Conservation (phyloP, 1,284 basidiomycete genomes). For the Heterobasidion parviporum region DNA sequence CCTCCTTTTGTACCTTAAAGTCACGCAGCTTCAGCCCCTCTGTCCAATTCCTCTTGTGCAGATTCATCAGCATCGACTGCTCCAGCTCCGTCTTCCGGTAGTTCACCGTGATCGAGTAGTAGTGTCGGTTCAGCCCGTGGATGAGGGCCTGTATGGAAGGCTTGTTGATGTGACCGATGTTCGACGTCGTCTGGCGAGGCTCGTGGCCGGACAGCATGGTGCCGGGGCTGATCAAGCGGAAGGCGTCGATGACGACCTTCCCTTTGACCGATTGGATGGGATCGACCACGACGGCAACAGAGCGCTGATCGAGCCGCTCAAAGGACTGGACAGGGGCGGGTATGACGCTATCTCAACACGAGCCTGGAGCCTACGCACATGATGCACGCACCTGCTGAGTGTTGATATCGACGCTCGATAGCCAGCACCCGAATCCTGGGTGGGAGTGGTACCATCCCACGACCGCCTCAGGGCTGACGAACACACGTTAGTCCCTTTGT, state of each 20-base stretch:
- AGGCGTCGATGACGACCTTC: constrained; percentile 98
- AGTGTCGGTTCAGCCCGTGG: constrained; percentile 93
- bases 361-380: constrained; percentile 1
- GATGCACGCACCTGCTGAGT: constrained; percentile 78
- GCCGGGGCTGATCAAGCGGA: constrained; percentile 90
- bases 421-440: constrained; percentile 99
- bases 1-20: constrained; percentile 79
- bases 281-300: constrained; percentile 97
- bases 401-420: constrained; percentile 98
- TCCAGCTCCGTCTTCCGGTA: constrained; percentile 96
- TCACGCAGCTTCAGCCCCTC: constrained; percentile 88
- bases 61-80: constrained; percentile 96
- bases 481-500: not conserved
- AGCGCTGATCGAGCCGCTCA: constrained; percentile 90
- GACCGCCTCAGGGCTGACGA: constrained; percentile 87
- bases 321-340: constrained; percentile 64
- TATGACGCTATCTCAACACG: constrained; percentile 9
- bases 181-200: constrained; percentile 95
- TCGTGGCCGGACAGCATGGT: constrained; percentile 86
- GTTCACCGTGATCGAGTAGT: constrained; percentile 94
- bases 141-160: constrained; percentile 96
- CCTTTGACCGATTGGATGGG: constrained; percentile 99
- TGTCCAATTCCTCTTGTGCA: constrained; percentile 97
- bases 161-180: constrained; percentile 98
- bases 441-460: constrained; percentile 99